These are phyloP conservation scores for Cicer pinnatifidum DNA, from an alignment of 306 rosid genomes.

Conservation along the genomic window DNA sequence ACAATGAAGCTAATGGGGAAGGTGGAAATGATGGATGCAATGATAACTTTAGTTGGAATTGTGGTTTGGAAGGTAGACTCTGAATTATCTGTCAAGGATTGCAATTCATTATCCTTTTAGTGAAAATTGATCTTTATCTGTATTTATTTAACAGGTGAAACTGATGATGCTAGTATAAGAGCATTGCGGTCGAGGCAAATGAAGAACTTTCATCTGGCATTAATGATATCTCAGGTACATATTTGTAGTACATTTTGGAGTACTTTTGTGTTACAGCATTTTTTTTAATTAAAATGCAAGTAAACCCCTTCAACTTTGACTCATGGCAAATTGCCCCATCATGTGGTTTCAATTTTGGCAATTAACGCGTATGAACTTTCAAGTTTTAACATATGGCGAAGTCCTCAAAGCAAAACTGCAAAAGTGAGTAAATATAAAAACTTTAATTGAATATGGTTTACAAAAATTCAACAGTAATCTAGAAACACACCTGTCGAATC, in stretches of 20 bases:
- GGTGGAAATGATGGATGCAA: slow-evolving; percentile 88
- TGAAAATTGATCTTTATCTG: slow-evolving; percentile 21
- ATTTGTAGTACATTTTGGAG: slow-evolving; percentile 32
- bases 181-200: slow-evolving; percentile 85
- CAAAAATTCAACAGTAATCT: background rate
- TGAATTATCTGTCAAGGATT: slow-evolving; percentile 19
- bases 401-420: background rate
- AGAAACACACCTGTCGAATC: background rate
- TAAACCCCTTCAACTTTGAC: slow-evolving; percentile 5
- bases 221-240: slow-evolving; percentile 83
- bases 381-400: slow-evolving; percentile 15
- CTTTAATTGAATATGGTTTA: slow-evolving; percentile 1
- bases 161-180: slow-evolving; percentile 59
- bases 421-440: slow-evolving; percentile 3
- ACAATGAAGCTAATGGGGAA: slow-evolving; percentile 95
- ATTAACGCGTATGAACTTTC: background rate
- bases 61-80: slow-evolving; percentile 87
- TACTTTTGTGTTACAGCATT: slow-evolving; percentile 16
- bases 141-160: slow-evolving; percentile 70
- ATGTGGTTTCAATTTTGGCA: slow-evolving; percentile 31
- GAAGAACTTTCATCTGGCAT: slow-evolving; percentile 90
- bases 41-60: slow-evolving; percentile 94
- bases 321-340: slow-evolving; percentile 6
- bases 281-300: slow-evolving; percentile 2
- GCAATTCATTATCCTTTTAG: slow-evolving; percentile 22